Percentiles rank a stretch among this genome's conserved stretches.
Evolutionary conservation across 768 basidiomycete genomes (phyloP).

Genomic region (Russula olivacea): DNA sequence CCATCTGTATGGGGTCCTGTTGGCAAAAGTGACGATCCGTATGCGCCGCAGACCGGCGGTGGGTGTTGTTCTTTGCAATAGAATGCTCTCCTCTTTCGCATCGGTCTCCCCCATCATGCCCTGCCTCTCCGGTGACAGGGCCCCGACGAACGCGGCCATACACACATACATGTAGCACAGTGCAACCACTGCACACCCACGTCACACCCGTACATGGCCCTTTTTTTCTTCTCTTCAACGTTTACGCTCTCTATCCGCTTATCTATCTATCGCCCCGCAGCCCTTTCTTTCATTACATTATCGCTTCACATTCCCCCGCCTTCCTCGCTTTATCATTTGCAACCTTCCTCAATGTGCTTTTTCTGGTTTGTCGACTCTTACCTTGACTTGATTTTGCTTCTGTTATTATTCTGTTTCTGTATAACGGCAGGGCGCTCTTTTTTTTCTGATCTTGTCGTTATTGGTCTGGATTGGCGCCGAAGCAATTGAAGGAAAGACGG

Average conservation of each 20-base stretch:
- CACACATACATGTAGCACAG: constrained; percentile 5
- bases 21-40: constrained; percentile 89
- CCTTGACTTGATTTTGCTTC: constrained; percentile 1
- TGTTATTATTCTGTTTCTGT: constrained; percentile 12
- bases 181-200: constrained; percentile 14
- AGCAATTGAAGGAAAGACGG: neutral
- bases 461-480: constrained; percentile 2
- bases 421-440: constrained; percentile 3
- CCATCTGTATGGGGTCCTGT: constrained; percentile 97
- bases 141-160: neutral
- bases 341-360: constrained; percentile 1
- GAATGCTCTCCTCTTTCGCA: neutral
- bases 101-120: neutral
- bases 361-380: neutral
- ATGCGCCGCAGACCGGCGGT: constrained; percentile 48
- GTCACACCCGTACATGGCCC: constrained; percentile 8
- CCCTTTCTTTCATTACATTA: constrained; percentile 13
- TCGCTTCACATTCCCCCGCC: neutral
- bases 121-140: neutral
- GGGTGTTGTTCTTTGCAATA: constrained; percentile 24
- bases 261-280: constrained; percentile 13
- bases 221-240: neutral
- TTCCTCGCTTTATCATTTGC: neutral
- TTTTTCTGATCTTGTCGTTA: neutral
- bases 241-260: constrained; percentile 9